phyloP scores from a whole-genome alignment of 257 asterid genomes.

The Ligustrum vulgare region DNA sequence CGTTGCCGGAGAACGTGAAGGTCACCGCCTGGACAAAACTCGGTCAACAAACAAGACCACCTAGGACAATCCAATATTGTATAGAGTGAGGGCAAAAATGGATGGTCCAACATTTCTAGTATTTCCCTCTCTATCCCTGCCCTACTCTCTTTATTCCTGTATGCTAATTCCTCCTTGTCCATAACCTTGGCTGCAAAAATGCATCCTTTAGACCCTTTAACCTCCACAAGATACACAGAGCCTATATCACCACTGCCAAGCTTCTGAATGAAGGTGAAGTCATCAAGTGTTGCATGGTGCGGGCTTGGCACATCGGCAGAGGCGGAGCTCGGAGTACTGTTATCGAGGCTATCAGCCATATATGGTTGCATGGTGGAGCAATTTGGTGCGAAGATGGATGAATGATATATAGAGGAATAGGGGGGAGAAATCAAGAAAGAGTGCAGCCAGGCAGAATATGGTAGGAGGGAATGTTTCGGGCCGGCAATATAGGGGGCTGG shows the following conservation, averaged over 20 bases:
- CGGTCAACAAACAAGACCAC: slow-evolving; percentile 78
- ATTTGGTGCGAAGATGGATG: neutral
- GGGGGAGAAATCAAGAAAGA: slow-evolving; percentile 11
- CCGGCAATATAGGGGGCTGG: slow-evolving; percentile 52
- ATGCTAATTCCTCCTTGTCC: slow-evolving; percentile 74
- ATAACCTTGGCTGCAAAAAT: slow-evolving; percentile 73
- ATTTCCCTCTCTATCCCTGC: slow-evolving; percentile 72
- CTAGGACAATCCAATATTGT: slow-evolving; percentile 52
- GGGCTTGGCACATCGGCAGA: slow-evolving; percentile 11
- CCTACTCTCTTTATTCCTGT: slow-evolving; percentile 66
- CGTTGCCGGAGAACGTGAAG: slow-evolving; percentile 78
- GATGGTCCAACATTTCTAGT: slow-evolving; percentile 77
- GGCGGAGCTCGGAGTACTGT: slow-evolving; percentile 16
- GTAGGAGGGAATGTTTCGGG: slow-evolving; percentile 41
- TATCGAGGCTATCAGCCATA: neutral
- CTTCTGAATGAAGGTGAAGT: slow-evolving; percentile 50
- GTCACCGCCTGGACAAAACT: slow-evolving; percentile 86
- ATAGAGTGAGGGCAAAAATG: slow-evolving; percentile 75
- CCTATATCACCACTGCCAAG: slow-evolving; percentile 84
- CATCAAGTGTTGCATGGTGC: slow-evolving; percentile 38
- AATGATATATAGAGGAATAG: slow-evolving; percentile 9
- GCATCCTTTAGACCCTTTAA: slow-evolving; percentile 46
- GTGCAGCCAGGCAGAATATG: neutral
- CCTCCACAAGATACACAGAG: slow-evolving; percentile 72
- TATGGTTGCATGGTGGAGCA: slow-evolving; percentile 30